A percentile compares a stretch with the other conserved stretches of the same genome.
These are phyloP conservation scores for Capsella bursapastoris DNA, from an alignment of 345 rosid genomes.

Conservation along the genomic window DNA sequence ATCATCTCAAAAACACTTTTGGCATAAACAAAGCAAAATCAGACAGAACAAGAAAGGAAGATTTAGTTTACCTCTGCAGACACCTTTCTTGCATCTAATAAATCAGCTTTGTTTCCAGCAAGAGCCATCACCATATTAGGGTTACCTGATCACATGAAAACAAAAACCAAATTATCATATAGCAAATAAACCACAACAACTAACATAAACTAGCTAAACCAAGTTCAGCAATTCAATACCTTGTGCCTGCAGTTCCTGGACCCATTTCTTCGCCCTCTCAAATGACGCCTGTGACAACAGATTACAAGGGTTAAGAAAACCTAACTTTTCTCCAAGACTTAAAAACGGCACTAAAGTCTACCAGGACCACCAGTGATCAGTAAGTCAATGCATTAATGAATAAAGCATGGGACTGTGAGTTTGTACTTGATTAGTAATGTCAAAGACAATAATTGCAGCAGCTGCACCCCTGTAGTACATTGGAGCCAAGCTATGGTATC, in stretches of 20 bases:
- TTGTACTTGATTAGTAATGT: constrained; percentile 53
- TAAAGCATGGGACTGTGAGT: not conserved
- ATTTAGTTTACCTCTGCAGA: constrained; percentile 54
- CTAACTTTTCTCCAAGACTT: not conserved
- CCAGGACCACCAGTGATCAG: not conserved
- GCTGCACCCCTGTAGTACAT: constrained; percentile 80
- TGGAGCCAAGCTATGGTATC: constrained; percentile 75
- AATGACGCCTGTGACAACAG: constrained; percentile 53
- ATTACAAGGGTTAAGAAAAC: constrained; percentile 1
- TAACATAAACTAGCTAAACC: not conserved
- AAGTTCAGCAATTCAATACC: constrained; percentile 35
- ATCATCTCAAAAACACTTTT: not conserved
- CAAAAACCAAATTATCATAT: not conserved
- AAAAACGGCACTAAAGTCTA: not conserved
- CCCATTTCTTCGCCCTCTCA: constrained; percentile 72
- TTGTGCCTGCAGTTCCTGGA: constrained; percentile 65
- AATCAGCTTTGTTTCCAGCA: constrained; percentile 68
- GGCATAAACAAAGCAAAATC: not conserved
- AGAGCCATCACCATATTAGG: constrained; percentile 63
- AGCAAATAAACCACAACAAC: constrained; percentile 6
- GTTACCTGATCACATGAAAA: constrained; percentile 47
- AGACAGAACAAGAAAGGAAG: constrained; percentile 23
- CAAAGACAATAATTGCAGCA: constrained; percentile 64
- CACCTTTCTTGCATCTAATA: constrained; percentile 63
- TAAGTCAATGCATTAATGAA: not conserved